phyloP scores from a whole-genome alignment of 495 filamentous ascomycete genomes.

The Penicillium maclennaniae region DNA sequence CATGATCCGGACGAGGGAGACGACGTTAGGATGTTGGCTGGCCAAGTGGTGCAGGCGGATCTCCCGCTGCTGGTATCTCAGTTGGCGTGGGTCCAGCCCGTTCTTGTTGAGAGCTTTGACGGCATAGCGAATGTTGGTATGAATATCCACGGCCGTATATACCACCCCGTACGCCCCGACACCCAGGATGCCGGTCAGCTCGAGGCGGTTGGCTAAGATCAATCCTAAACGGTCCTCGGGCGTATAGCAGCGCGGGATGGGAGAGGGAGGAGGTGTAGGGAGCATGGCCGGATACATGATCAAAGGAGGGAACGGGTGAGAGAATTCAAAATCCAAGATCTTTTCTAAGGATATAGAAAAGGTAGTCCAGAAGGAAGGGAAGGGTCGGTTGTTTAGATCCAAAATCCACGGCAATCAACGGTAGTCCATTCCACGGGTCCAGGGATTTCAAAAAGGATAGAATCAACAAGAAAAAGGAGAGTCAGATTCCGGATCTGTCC shows the following conservation, averaged over 20 bases:
- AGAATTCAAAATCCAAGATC: neutral
- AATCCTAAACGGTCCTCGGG: slow-evolving; percentile 87
- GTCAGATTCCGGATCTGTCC: no score
- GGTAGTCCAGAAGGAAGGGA: slow-evolving; percentile 1
- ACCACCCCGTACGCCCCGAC: slow-evolving; percentile 96
- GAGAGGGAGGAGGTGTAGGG: slow-evolving; percentile 59
- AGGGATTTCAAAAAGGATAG: neutral
- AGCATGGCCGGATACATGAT: slow-evolving; percentile 51
- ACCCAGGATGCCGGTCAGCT: slow-evolving; percentile 81
- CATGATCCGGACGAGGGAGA: slow-evolving; percentile 91
- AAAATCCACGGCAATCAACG: slow-evolving; percentile 15
- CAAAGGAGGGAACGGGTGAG: neutral
- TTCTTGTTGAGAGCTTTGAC: slow-evolving; percentile 96
- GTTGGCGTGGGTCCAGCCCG: slow-evolving; percentile 81
- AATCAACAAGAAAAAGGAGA: neutral
- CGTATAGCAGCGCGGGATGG: slow-evolving; percentile 47
- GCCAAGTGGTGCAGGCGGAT: slow-evolving; percentile 87
- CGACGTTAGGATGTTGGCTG: slow-evolving; percentile 86
- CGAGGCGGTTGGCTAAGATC: slow-evolving; percentile 75
- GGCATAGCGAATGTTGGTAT: slow-evolving; percentile 78
- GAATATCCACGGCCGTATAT: slow-evolving; percentile 86
- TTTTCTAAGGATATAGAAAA: neutral
- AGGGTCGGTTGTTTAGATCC: slow-evolving; percentile 10
- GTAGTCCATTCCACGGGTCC: slow-evolving; percentile 20
- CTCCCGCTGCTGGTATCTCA: slow-evolving; percentile 87